Evolutionary conservation across 768 basidiomycete species (phyloP), one percentile per base, ranked within the genome.

Genomic region (Crepidotus variabilis): DNA sequence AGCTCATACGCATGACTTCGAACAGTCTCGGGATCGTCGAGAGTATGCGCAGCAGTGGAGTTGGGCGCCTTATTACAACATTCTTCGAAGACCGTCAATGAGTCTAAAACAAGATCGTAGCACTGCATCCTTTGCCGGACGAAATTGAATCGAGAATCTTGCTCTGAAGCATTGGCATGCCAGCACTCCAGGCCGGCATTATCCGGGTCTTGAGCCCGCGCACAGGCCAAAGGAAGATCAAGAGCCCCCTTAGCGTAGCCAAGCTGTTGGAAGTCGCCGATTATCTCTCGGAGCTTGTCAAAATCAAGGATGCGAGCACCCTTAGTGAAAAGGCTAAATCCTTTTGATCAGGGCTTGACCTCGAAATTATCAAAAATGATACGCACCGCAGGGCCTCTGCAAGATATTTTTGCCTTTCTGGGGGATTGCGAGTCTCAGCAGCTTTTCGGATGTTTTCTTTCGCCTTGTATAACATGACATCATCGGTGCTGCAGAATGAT

Each of bases 401-500:
- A 47, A 98, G 78, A 78, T 82, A 86, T 53, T 88, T 87, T 55
- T 88, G 85, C 52, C 86, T 81, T 66, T 98, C 94, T 0, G 75
- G 72, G 2, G 82, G 78, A 68, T 86, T 88, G 54, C 82, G 77
- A 18, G 90, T 86, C 65, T 94, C 92, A 22, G 89, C 85, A 28
- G 97, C 94, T 66, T 90, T 91, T 9, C 94, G 88, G 34, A 97
- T 79, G 62, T 90, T 94, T 74, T 99, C 97, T 67, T 92, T 88
- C 1, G 96, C 96, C 79, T 99, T 99, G 77, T 98, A 98, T 24
- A 97, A 72, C 81, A 97, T 91, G 46, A 99, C 97, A 72, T 99
- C 97, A 66, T 98, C 97, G 1, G 95, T 88, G 62, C 95, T 95
- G 71, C 94, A 98, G 81, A 98, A 98, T 13, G 94, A 92, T 2